phyloP scores from a whole-genome alignment of 2,329 filamentous ascomycete genomes.

The Nigrospora sphaerica region DNA sequence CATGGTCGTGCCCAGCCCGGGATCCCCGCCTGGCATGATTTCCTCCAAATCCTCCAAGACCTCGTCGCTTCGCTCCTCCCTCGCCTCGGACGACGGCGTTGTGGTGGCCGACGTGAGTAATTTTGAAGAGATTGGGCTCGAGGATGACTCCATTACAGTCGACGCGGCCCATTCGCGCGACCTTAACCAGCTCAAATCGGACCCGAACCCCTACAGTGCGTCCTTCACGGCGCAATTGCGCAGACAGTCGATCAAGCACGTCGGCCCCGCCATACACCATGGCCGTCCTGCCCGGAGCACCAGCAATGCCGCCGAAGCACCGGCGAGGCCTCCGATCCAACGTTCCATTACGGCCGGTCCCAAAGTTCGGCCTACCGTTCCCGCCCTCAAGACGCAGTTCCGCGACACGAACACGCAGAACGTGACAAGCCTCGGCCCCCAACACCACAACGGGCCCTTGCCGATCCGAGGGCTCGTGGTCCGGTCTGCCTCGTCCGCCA shows the following conservation, averaged over 20 bases:
- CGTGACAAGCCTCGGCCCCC: conserved; percentile 20
- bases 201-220: conserved; percentile 41
- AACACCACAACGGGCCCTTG: conserved; percentile 20
- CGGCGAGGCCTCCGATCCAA: conserved; percentile 19
- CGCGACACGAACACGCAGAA: conserved; percentile 37
- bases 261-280: conserved; percentile 13
- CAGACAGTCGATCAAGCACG: conserved; percentile 21
- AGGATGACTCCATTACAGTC: conserved; percentile 50
- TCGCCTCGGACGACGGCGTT: conserved; percentile 60
- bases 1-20: conserved; percentile 39
- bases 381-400: conserved; percentile 37
- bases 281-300: conserved; percentile 8
- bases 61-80: conserved; percentile 71
- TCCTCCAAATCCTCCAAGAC: conserved; percentile 84
- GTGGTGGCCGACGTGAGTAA: conserved; percentile 68
- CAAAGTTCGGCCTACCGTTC: conserved; percentile 33
- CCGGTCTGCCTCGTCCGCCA: conserved; percentile 31
- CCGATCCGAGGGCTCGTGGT: conserved; percentile 26
- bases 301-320: conserved; percentile 18
- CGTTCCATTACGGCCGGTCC: conserved; percentile 22
- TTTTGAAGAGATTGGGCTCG: conserved; percentile 90
- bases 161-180: conserved; percentile 25
- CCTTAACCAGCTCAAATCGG: conserved; percentile 24
- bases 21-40: conserved; percentile 72
- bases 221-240: conserved; percentile 36